Evolutionary conservation across 2,329 filamentous ascomycete species (phyloP), one percentile per base, ranked within the genome.

Genomic region (Botrytis galanthina): DNA sequence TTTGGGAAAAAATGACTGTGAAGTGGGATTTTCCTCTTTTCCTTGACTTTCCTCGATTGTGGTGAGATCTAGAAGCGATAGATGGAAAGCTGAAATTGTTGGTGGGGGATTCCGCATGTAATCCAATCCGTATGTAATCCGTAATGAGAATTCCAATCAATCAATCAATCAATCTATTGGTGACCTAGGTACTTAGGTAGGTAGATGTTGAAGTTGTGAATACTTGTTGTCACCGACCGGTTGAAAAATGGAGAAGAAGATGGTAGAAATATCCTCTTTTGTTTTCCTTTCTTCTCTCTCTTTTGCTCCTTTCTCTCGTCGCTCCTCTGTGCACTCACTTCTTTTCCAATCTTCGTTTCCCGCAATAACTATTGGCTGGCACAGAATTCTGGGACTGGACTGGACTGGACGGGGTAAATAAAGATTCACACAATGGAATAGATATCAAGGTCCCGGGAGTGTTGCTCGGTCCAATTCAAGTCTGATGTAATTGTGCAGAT

Each of bases 401-500:
- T 64, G 61, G 35, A 26, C 46, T 26, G 48, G 48, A 54, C 48
- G 48, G 48, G 48, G 48, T n/a, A 54, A 54, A 54, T 14, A 14
- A 61, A 20, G 20, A 29, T 44, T 63, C 61, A 63, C 42, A 44
- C 12, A 14, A 44, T 22, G 6, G 39, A 57, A 32, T 18, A 14
- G 37, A 63, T 29, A 63, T 62, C 46, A 72, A 48, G 46, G 70
- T 61, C 60, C n/a, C n/a, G n/a, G 12, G 4, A 35, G 8, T 26
- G 37, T 22, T 57, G 39, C 60, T 71, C 70, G 61, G 37, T 66
- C 61, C n/a, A 59, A 72, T 59, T 37, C 16, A 57, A 18, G 39
- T 59, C 61, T 72, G 71, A 72, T 72, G 71, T 72, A 72, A 72
- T 72, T 60, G 61, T 72, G 71, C 71, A 72, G 71, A 63, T 68